Percentiles rank a stretch among this genome's conserved stretches.
Conservation (phyloP, 768 basidiomycete species). For the Suillus clintonianus region DNA sequence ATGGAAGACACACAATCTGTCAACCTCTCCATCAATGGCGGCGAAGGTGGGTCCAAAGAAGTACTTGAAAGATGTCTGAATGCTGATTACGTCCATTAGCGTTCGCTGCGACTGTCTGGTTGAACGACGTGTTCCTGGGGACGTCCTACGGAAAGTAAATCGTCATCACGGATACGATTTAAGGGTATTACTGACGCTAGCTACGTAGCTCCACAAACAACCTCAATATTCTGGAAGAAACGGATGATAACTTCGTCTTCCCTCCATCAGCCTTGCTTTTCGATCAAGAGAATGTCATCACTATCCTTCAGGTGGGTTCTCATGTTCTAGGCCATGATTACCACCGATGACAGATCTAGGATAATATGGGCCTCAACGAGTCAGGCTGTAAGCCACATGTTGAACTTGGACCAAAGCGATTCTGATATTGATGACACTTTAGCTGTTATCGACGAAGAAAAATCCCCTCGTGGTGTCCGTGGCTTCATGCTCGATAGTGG, state of each 20-base stretch:
- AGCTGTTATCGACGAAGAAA: slow-evolving; percentile 54
- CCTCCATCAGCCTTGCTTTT: slow-evolving; percentile 52
- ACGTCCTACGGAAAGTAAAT: slow-evolving; percentile 77
- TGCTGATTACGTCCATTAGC: slow-evolving; percentile 33
- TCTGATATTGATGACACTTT: slow-evolving; percentile 7
- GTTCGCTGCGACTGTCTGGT: slow-evolving; percentile 83
- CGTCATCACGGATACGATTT: background rate
- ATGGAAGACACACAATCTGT: slow-evolving; percentile 62
- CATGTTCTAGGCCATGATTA: background rate
- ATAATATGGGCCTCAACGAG: slow-evolving; percentile 81
- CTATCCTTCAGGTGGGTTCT: slow-evolving; percentile 65
- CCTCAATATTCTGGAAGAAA: slow-evolving; percentile 58
- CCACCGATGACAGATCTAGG: slow-evolving; percentile 38
- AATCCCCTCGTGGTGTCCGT: slow-evolving; percentile 76
- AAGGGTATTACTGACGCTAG: background rate
- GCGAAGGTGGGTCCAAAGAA: slow-evolving; percentile 51
- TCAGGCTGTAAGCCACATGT: slow-evolving; percentile 43
- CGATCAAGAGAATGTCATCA: slow-evolving; percentile 71
- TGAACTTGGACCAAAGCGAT: background rate
- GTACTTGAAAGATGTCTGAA: background rate
- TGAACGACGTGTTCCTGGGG: slow-evolving; percentile 69
- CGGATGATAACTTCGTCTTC: slow-evolving; percentile 66
- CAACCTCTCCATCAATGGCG: slow-evolving; percentile 80
- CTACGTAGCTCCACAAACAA: slow-evolving; percentile 65
- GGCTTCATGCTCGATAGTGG: slow-evolving; percentile 72